Evolutionary conservation across 257 asterid genomes (phyloP).

Genomic region (Haberlea rhodopensis): DNA sequence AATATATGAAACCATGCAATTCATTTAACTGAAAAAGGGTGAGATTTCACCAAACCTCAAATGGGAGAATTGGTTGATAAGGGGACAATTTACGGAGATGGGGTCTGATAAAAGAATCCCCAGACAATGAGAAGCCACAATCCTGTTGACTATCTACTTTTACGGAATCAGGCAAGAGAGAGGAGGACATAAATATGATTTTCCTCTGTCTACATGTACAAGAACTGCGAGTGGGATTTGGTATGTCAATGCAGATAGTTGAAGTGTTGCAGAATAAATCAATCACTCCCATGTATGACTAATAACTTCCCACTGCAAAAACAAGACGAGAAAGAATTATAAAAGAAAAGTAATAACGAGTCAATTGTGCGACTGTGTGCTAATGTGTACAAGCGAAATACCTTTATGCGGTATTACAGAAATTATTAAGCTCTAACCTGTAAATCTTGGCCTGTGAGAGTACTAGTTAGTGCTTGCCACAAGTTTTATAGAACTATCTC

Average conservation of each 20-base stretch:
- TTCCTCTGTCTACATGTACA: constrained; percentile 32
- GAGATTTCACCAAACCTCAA: constrained; percentile 54
- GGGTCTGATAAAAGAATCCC: constrained; percentile 75
- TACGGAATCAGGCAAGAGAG: constrained; percentile 39
- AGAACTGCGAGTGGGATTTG: constrained; percentile 29
- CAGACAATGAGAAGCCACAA: constrained; percentile 34
- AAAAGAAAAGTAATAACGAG: too few species aligned
- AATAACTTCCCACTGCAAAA: constrained; percentile 22
- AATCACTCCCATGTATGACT: constrained; percentile 61
- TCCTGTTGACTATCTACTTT: constrained; percentile 41
- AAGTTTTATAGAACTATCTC: background rate
- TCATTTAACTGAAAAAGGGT: background rate
- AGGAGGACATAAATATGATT: constrained; percentile 43
- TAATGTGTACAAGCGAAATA: background rate
- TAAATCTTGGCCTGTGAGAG: background rate
- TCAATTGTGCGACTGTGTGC: background rate
- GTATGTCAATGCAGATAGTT: constrained; percentile 44
- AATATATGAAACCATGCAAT: background rate
- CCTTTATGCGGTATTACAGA: background rate
- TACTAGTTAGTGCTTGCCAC: background rate
- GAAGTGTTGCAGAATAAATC: constrained; percentile 53
- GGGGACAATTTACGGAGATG: constrained; percentile 82
- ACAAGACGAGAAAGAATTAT: background rate
- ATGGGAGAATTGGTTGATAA: constrained; percentile 90
- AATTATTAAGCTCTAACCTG: background rate